A percentile compares a stretch with the other conserved stretches of the same genome.
These are phyloP conservation scores for Aspergillus candidus DNA, from an alignment of 2,329 filamentous ascomycete genomes.

Conservation along the genomic window DNA sequence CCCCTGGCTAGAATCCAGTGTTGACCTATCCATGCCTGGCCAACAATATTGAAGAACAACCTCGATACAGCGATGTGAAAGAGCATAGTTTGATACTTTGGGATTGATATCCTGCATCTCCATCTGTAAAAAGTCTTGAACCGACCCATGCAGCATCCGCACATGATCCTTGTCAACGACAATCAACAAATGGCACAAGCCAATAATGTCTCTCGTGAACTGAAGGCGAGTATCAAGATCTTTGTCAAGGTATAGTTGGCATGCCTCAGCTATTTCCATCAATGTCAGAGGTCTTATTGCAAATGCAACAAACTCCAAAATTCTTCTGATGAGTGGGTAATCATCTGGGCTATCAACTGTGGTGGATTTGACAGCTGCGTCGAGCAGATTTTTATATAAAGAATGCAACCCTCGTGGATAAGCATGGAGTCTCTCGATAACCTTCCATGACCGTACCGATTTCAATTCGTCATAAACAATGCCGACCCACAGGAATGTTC, in stretches of 20 bases:
- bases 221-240: conserved; percentile 5
- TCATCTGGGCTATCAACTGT: neutral
- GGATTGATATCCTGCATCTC: conserved; percentile 1
- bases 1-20: neutral
- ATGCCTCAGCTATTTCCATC: conserved; percentile 8
- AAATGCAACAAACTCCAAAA: conserved; percentile 8
- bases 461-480: too few species aligned
- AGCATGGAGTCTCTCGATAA: neutral
- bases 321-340: neutral
- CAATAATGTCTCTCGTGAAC: conserved; percentile 8
- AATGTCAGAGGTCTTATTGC: conserved; percentile 9
- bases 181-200: conserved; percentile 11
- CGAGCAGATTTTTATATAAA: neutral
- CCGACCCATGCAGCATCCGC: conserved; percentile 11
- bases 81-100: neutral
- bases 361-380: conserved; percentile 1
- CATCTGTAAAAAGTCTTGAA: conserved; percentile 11
- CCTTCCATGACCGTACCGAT: neutral
- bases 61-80: conserved; percentile 9
- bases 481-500: too few species aligned
- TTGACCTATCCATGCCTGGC: neutral
- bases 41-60: conserved; percentile 3
- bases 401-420: neutral
- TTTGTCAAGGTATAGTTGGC: conserved; percentile 5
- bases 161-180: conserved; percentile 8